phyloP scores from a whole-genome alignment of 345 rosid genomes.

The Aquilaria yunnanensis region DNA sequence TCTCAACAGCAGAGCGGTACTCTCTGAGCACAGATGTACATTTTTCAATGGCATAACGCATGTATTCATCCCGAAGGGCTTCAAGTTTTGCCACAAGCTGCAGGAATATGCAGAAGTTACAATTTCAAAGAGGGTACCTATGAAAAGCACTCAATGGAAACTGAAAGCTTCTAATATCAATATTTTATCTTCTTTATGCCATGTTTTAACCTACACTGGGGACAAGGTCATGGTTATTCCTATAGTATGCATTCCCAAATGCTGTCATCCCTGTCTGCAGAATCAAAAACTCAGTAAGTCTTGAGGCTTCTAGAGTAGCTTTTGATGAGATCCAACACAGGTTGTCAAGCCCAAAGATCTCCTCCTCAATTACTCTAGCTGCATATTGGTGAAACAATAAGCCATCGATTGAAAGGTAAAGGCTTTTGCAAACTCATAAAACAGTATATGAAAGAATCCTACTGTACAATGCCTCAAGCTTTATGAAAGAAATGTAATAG shows the following conservation, averaged over 20 bases:
- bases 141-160: background rate
- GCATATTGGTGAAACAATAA: constrained; percentile 24
- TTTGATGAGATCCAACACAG: constrained; percentile 91
- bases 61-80: constrained; percentile 86
- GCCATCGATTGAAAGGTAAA: background rate
- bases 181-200: background rate
- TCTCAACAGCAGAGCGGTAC: constrained; percentile 79
- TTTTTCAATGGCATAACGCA: constrained; percentile 78
- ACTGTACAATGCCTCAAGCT: too few relatives aligned
- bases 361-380: constrained; percentile 95
- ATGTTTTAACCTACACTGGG: constrained; percentile 50
- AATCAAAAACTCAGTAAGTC: constrained; percentile 76
- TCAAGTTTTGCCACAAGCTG: constrained; percentile 93
- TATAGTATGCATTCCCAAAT: constrained; percentile 87
- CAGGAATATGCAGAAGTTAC: constrained; percentile 15
- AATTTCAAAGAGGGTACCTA: background rate
- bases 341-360: constrained; percentile 82
- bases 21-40: constrained; percentile 79
- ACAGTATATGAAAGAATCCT: background rate
- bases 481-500: background rate
- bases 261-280: constrained; percentile 98
- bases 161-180: background rate
- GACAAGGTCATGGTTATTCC: constrained; percentile 77
- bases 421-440: background rate
- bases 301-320: constrained; percentile 87